phyloP scores from a whole-genome alignment of 1,284 basidiomycete species.

The Trametes hirsuta region DNA sequence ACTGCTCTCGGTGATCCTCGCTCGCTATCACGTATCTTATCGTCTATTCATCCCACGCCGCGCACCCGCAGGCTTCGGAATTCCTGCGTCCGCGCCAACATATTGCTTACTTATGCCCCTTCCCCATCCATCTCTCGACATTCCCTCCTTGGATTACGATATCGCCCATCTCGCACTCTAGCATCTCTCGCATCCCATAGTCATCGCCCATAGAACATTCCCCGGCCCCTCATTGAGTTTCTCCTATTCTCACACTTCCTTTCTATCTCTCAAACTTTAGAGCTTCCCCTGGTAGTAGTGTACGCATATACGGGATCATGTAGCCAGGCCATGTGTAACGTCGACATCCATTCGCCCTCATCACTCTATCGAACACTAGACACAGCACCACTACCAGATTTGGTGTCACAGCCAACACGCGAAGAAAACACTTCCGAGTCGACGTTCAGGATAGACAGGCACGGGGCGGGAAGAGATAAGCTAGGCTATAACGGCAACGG shows the following conservation, averaged over 20 bases:
- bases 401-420: background rate
- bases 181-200: no score
- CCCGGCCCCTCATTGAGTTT: no score
- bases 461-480: background rate
- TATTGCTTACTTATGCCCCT: no score
- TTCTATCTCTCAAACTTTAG: background rate
- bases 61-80: no score
- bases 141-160: no score
- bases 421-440: background rate
- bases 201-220: no score
- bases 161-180: no score
- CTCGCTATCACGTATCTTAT: background rate
- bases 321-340: background rate
- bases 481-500: background rate
- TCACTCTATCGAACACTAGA: background rate
- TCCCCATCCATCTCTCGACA: no score
- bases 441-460: background rate
- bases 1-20: background rate
- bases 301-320: constrained; percentile 2
- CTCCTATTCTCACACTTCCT: no score
- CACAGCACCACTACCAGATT: background rate
- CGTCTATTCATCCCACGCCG: no score
- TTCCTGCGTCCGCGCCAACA: no score
- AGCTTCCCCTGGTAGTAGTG: background rate
- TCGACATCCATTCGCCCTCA: background rate